Evolutionary conservation across 495 filamentous ascomycete species (phyloP).

Genomic region (Xylaria bambusicola): DNA sequence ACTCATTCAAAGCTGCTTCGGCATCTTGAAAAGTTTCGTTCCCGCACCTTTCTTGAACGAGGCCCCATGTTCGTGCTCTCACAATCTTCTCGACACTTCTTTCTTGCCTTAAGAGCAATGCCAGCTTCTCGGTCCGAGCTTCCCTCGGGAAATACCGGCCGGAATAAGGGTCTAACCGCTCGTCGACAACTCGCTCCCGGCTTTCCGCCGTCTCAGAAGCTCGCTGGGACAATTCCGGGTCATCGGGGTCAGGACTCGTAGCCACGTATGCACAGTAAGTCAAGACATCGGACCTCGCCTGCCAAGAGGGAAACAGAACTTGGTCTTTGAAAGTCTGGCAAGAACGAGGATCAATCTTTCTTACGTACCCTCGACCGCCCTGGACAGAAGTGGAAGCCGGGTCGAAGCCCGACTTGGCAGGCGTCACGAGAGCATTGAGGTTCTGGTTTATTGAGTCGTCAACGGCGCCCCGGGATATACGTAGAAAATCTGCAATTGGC

Average conservation of each 20-base stretch:
- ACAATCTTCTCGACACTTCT: constrained; percentile 85
- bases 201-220: constrained; percentile 69
- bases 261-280: constrained; percentile 90
- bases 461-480: constrained; percentile 77
- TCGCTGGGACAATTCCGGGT: constrained; percentile 74
- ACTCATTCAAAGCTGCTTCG: constrained; percentile 61
- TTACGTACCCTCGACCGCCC: constrained; percentile 54
- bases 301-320: constrained; percentile 88
- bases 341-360: constrained; percentile 56
- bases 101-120: constrained; percentile 78
- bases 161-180: constrained; percentile 90
- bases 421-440: constrained; percentile 85
- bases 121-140: constrained; percentile 79
- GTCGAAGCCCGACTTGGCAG: constrained; percentile 71
- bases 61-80: constrained; percentile 75
- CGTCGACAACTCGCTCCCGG: constrained; percentile 78
- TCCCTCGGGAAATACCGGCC: constrained; percentile 82
- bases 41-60: constrained; percentile 79
- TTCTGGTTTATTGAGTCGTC: constrained; percentile 94
- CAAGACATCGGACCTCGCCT: constrained; percentile 78
- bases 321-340: constrained; percentile 76
- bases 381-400: constrained; percentile 68
- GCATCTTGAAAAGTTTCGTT: constrained; percentile 51
- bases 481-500: constrained; percentile 78
- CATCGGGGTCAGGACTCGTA: constrained; percentile 81